Evolutionary conservation across 768 basidiomycete species (phyloP), one percentile per base, ranked within the genome.

Genomic region (Suillus subalutaceus): DNA sequence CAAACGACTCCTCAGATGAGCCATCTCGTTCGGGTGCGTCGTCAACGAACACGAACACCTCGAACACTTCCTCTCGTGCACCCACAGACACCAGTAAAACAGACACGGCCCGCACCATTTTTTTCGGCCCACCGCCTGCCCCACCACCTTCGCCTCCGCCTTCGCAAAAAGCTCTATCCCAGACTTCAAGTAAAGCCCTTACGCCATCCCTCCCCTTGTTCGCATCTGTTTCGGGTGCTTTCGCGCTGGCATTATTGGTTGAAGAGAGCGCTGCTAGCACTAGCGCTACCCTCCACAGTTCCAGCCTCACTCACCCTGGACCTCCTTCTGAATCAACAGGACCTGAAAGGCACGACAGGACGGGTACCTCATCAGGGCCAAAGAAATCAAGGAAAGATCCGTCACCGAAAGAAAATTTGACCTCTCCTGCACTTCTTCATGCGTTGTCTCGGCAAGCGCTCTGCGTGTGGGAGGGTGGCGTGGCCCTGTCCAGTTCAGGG

Each of bases 211-310:
- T 78, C 9, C 79, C 78, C 41, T 85, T 91, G 71, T 91, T 91
- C 67, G 85, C 88, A 0, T 80, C 84, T 2, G 81, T 85, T 53
- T 84, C 85, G 59, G 86, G 85, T 1, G 80, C 84, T 2, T 82
- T 90, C 46, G 89, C 90, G 1, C 72, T 91, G 62, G 90, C 88
- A 37, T 83, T 84, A 55, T 73, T 83, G 56, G 73, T 79, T 10
- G 76, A 79, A 57, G 63, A 69, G 57, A 58, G 32, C 30, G 35
- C 65, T 37, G 43, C 65, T 48, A 68, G 61, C 43, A 65, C 56
- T 2, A 63, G 52, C 5, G 67, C 65, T 46, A 46, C 41, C 16
- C 56, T 59, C 2, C 58, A 59, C 40, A 26, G 16, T 15, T 26
- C 58, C 18, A 18, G 62, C 46, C 26, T 52, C 53, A 12, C 15